These are phyloP conservation scores for Rhodosporidiobolus odoratus DNA, from an alignment of 768 basidiomycete species.

Conservation along the genomic window DNA sequence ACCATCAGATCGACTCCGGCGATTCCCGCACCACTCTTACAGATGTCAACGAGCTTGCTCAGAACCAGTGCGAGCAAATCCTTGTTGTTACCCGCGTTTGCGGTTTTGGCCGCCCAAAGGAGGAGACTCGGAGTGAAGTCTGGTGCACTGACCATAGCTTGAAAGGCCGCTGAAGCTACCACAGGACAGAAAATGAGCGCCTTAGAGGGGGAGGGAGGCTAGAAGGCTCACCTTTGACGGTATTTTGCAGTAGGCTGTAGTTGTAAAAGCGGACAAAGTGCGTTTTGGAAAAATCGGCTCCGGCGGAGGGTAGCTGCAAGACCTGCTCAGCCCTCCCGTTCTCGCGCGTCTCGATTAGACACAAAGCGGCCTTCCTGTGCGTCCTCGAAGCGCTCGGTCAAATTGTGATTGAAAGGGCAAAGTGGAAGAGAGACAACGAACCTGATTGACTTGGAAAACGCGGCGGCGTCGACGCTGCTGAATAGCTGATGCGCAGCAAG, in stretches of 20 bases:
- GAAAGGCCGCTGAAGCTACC: not conserved
- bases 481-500: not conserved
- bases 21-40: too few species aligned
- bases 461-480: not conserved
- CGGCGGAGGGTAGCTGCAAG: not conserved
- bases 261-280: slow-evolving; percentile 22
- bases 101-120: slow-evolving; percentile 18
- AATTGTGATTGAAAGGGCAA: too few species aligned
- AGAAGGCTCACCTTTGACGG: not conserved
- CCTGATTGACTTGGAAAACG: slow-evolving; percentile 1
- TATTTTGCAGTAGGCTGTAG: not conserved
- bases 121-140: slow-evolving; percentile 4
- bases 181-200: accelerated
- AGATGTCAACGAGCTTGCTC: not conserved
- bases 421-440: not conserved
- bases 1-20: not conserved
- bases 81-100: not conserved
- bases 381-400: not conserved
- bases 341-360: not conserved
- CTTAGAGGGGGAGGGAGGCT: too few species aligned
- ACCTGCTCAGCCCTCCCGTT: not conserved
- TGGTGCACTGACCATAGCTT: not conserved
- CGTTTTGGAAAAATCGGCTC: slow-evolving; percentile 4
- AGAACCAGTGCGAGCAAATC: not conserved
- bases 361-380: slow-evolving; percentile 2